phyloP scores from a whole-genome alignment of 495 filamentous ascomycete species.

The Neurospora sp. region DNA sequence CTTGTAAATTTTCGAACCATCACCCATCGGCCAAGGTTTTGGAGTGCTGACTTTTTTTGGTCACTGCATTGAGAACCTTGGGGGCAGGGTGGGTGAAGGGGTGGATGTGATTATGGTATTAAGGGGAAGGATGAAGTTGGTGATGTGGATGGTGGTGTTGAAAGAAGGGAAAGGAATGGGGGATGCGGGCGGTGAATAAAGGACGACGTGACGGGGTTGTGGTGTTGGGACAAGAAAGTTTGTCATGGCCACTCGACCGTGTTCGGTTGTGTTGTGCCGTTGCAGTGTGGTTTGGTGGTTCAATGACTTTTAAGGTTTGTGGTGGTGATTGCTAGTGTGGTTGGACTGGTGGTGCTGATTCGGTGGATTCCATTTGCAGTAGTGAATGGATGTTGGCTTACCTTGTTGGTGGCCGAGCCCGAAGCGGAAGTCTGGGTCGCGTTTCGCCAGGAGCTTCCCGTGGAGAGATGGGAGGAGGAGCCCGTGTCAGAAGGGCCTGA shows the following conservation, averaged over 20 bases:
- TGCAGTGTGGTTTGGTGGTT: neutral
- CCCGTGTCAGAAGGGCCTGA: conserved; percentile 23
- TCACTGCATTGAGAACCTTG: neutral
- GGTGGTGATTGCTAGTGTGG: neutral
- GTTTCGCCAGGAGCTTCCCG: conserved; percentile 21
- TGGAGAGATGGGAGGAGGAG: conserved; percentile 7
- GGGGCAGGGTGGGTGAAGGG: conserved; percentile 3
- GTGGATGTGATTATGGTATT: conserved; percentile 5
- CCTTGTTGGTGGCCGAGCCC: conserved; percentile 14
- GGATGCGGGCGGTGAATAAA: conserved; percentile 8
- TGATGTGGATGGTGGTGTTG: conserved; percentile 4
- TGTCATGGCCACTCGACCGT: neutral
- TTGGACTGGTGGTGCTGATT: neutral
- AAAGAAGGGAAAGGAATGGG: conserved; percentile 7
- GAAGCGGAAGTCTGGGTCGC: conserved; percentile 10
- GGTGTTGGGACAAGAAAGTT: neutral
- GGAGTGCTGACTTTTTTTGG: neutral
- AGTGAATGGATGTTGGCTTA: conserved; percentile 12
- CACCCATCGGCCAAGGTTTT: neutral
- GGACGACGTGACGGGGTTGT: conserved; percentile 2
- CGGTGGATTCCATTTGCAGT: neutral
- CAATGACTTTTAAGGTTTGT: neutral
- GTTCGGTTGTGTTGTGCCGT: neutral
- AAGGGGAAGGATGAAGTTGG: neutral
- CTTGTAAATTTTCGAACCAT: neutral